Evolutionary conservation across 2,329 filamentous ascomycete genomes (phyloP).

Genomic region (Emmonsiellopsis sp.): DNA sequence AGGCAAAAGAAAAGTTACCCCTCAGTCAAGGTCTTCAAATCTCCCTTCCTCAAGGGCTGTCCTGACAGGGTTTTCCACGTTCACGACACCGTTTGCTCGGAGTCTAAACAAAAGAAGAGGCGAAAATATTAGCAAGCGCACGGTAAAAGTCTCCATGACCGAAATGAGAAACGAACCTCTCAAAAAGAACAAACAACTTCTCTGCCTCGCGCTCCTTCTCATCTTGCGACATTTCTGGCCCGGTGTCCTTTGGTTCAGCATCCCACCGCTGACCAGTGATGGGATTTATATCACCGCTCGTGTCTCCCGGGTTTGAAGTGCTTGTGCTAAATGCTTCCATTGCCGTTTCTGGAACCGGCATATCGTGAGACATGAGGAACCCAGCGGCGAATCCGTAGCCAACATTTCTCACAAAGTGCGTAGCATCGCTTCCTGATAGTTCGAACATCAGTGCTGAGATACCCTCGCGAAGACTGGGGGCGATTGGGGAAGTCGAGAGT

Average conservation of each 20-base stretch:
- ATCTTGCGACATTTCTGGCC: constrained; percentile 72
- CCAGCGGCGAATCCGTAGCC: constrained; percentile 92
- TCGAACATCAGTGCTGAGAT: constrained; percentile 78
- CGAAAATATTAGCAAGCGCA: neutral
- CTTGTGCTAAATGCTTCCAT: constrained; percentile 43
- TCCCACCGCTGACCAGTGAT: constrained; percentile 78
- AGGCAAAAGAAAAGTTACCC: too few relatives aligned
- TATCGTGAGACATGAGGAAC: constrained; percentile 75
- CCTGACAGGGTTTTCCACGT: constrained; percentile 70
- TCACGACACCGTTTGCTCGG: constrained; percentile 64
- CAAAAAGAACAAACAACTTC: constrained; percentile 79
- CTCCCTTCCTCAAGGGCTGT: constrained; percentile 59
- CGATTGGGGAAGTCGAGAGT: constrained; percentile 63
- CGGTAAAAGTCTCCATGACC: neutral
- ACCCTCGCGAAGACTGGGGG: constrained; percentile 61
- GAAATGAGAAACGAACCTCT: constrained; percentile 48
- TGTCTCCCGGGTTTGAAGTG: constrained; percentile 18
- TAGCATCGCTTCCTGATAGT: constrained; percentile 70
- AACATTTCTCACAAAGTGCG: constrained; percentile 77
- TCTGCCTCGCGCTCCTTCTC: constrained; percentile 92
- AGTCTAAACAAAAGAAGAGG: constrained; percentile 34
- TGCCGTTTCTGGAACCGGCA: constrained; percentile 62
- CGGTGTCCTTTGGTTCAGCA: constrained; percentile 49
- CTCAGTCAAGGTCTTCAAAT: constrained; percentile 57
- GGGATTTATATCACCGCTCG: constrained; percentile 55